Conservation (phyloP, 2,329 filamentous ascomycete species). For the Polychaeton citri region DNA sequence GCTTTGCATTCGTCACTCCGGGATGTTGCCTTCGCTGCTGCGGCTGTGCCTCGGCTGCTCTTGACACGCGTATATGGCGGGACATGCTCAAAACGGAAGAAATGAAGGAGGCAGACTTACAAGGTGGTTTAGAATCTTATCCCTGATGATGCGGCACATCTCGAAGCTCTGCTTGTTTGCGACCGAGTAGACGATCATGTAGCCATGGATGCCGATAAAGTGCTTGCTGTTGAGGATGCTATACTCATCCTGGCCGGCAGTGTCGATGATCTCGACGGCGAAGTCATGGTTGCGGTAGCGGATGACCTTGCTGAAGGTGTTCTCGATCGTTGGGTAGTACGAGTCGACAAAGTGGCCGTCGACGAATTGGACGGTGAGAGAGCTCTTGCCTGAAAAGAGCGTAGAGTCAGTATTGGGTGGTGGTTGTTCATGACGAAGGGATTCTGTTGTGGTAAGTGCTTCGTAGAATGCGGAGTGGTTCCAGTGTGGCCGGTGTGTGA, state of each 20-base stretch:
- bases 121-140: constrained; percentile 94
- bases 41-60: not conserved
- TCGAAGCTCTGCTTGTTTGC: constrained; percentile 88
- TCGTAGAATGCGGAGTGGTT: too few species aligned
- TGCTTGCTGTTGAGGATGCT: constrained; percentile 97
- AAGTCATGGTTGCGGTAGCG: constrained; percentile 87
- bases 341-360: constrained; percentile 97
- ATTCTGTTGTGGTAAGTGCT: too few species aligned
- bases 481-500: not conserved
- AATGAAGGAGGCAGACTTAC: constrained; percentile 37
- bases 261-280: constrained; percentile 95
- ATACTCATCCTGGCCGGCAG: constrained; percentile 94
- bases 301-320: constrained; percentile 94
- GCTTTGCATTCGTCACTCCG: too few species aligned
- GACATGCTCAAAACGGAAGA: not conserved
- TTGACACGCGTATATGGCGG: constrained; percentile 2
- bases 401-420: constrained; percentile 1
- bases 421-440: too few species aligned
- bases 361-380: constrained; percentile 90
- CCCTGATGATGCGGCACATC: constrained; percentile 89
- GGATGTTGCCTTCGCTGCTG: not conserved
- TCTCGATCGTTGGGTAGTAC: constrained; percentile 98
- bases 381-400: constrained; percentile 68
- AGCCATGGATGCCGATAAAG: constrained; percentile 97
- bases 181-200: constrained; percentile 98